Evolutionary conservation across 2,329 filamentous ascomycete genomes (phyloP), one percentile per base, ranked within the genome.

Genomic region (Fusarium mexicanum): DNA sequence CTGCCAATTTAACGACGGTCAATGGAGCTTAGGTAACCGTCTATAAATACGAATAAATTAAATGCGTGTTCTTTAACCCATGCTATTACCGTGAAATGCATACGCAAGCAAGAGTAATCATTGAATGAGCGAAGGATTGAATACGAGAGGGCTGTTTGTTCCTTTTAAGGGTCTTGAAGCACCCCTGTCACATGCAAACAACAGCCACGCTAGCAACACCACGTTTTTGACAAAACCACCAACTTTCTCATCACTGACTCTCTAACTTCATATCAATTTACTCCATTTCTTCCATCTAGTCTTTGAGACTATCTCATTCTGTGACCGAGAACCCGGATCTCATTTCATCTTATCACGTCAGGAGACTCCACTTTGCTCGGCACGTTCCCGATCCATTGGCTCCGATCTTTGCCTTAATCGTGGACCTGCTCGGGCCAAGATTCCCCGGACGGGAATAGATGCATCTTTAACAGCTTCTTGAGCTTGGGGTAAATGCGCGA

Each of bases 381-480:
- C 79, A 80, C 75, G 76, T 80, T 80, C 60, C 64, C 62, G 60
- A 76, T 79, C 72, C 60, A 81, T 81, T 81, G 80, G 80, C 76
- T 74, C 62, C 69, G 66, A 68, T 69, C 64, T 55, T 59, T 70
- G 48, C 57, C 62, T 51, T 29, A 35, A 38, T 48, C 26, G 41
- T 47, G 22, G 26, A 13, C 33, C 33, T 22, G 37, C 50, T 75
- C 64, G 72, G 72, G 67, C 72, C 69, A 69, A 72, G 60, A 72
- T 60, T 29, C 60, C 46, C 71, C 54, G 69, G 58, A 67, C 51
- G n/a, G 35, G 51, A 35, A 53, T 53, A 61, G 48, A 50, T 61
- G 31, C 40, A 55, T 37, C 26, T 48, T 17, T 24, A 46, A 35
- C 14, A 51, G 31, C 26, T 40, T 44, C 46, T 43, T 26, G 41